Percentiles rank a stretch among this genome's conserved stretches.
Conservation (phyloP, 257 asterid genomes). For the Solanum raphanifolium region DNA sequence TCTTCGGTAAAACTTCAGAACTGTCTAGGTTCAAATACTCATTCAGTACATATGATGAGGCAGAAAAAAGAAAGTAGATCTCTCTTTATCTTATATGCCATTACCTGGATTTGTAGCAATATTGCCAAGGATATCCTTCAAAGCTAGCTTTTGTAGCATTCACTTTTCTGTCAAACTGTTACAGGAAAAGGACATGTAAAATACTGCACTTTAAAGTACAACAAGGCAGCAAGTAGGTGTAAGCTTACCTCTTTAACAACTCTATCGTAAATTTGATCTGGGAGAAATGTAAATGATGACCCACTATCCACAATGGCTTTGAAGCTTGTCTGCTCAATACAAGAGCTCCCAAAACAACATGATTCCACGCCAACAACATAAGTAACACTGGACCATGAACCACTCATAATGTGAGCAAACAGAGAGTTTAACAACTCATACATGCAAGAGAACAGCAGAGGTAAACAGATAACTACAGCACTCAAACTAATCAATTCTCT, state of each 20-base stretch:
- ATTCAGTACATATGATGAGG: conserved; percentile 4
- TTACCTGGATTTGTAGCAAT: conserved; percentile 81
- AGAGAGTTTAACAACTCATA: neutral
- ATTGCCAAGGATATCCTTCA: conserved; percentile 74
- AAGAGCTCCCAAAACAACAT: conserved; percentile 53
- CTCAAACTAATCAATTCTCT: neutral
- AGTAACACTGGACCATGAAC: conserved; percentile 34
- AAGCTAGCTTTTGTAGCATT: conserved; percentile 56
- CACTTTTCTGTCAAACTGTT: conserved; percentile 57
- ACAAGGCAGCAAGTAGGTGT: neutral
- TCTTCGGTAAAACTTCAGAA: conserved; percentile 37
- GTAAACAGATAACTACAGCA: neutral
- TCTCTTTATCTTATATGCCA: neutral
- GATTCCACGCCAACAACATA: conserved; percentile 63
- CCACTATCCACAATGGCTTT: conserved; percentile 74
- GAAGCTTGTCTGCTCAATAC: conserved; percentile 42
- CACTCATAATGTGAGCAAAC: neutral
- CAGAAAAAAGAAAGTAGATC: neutral
- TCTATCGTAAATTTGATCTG: conserved; percentile 39
- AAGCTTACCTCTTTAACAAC: conserved; percentile 52
- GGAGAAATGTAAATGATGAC: conserved; percentile 71
- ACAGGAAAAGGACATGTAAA: conserved; percentile 3
- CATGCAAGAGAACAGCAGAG: neutral
- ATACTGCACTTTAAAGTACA: neutral
- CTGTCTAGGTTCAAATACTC: conserved; percentile 31